These are phyloP conservation scores for Eimeria falciformis DNA, from an alignment of 169 alveolate genomes.

Conservation along the genomic window DNA sequence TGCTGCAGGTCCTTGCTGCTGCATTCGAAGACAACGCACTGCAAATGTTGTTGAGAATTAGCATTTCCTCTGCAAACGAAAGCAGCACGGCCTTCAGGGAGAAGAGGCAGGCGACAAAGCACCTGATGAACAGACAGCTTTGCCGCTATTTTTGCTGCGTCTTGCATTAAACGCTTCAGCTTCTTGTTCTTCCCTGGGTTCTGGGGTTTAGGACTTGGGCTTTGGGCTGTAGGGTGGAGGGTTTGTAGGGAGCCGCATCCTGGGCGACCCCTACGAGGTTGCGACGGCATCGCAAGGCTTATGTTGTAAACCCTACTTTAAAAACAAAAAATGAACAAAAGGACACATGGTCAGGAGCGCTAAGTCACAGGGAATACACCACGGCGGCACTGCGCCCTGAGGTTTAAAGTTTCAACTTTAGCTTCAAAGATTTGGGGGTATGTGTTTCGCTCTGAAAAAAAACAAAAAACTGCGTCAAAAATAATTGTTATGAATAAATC, in stretches of 20 bases:
- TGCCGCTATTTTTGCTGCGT: background rate
- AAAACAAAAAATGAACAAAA: no score
- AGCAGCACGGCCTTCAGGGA: background rate
- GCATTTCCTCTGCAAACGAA: background rate
- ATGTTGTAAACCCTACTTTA: no score
- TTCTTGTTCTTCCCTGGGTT: no score
- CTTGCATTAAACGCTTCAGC: no score
- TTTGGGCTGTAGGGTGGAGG: background rate
- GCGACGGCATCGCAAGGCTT: conserved; percentile 4
- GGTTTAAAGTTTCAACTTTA: conserved; percentile 20
- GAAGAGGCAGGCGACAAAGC: background rate
- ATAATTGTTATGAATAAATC: background rate
- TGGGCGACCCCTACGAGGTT: background rate
- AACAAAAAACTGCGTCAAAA: background rate
- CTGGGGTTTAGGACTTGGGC: background rate
- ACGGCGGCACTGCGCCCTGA: no score
- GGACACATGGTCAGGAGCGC: no score
- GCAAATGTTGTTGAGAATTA: no score
- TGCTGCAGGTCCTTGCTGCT: background rate
- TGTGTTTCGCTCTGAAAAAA: background rate
- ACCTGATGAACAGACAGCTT: background rate
- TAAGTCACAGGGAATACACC: no score
- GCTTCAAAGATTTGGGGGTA: background rate
- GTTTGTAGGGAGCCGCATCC: background rate
- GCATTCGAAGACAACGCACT: conserved; percentile 1